Evolutionary conservation across 139 green algal species (phyloP).

Genomic region (Ettlia oleoabundans): DNA sequence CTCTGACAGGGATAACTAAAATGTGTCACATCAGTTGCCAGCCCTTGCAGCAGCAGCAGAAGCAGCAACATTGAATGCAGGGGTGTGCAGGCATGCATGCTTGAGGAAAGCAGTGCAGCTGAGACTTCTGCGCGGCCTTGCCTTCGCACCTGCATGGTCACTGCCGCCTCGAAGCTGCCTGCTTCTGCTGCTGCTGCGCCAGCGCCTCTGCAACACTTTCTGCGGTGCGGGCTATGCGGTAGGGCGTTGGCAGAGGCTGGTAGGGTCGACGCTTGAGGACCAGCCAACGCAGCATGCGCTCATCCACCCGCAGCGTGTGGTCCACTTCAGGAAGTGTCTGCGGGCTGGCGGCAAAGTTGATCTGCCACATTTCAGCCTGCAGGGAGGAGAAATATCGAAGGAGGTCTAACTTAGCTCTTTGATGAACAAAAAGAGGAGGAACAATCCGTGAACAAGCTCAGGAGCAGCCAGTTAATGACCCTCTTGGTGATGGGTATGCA

Average conservation of each 20-base stretch:
- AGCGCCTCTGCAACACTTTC: not conserved
- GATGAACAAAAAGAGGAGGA: no score
- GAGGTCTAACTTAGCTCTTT: no score
- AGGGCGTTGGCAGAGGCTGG: slow-evolving; percentile 41
- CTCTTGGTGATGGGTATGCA: not conserved
- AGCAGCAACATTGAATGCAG: slow-evolving; percentile 2
- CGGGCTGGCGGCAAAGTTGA: slow-evolving; percentile 70
- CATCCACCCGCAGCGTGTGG: slow-evolving; percentile 68
- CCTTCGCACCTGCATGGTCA: not conserved
- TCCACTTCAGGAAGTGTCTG: slow-evolving; percentile 61
- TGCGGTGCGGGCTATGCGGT: slow-evolving; percentile 29
- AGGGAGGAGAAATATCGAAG: not conserved
- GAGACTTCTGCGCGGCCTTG: not conserved
- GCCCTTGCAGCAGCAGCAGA: not conserved
- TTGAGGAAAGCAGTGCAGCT: not conserved
- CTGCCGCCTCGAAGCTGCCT: not conserved
- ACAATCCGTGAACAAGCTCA: no score
- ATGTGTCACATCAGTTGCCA: slow-evolving; percentile 37
- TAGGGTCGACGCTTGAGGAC: slow-evolving; percentile 61
- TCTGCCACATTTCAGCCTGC: slow-evolving; percentile 81
- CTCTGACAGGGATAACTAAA: slow-evolving; percentile 85
- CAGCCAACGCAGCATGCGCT: slow-evolving; percentile 74
- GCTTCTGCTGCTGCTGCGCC: slow-evolving; percentile 17
- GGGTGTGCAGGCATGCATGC: no score
- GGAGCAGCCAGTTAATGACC: not conserved